Evolutionary conservation across 1,284 basidiomycete genomes (phyloP), one percentile per base, ranked within the genome.

Genomic region (Ceratorhiza oryzae-sativae): DNA sequence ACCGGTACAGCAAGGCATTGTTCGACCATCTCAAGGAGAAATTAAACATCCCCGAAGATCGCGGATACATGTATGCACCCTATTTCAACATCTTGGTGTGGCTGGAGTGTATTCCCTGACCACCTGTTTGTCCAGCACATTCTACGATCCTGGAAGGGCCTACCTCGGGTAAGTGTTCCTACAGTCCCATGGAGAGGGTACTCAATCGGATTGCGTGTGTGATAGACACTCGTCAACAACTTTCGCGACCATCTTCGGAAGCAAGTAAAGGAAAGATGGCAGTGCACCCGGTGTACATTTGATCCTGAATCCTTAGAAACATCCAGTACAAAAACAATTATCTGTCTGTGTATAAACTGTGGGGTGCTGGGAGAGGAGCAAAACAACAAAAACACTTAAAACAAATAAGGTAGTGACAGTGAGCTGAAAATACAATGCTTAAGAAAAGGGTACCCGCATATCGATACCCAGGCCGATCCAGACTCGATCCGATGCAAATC

Each of bases 91-190:
- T 9, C 27, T 30, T 34, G 42, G 10, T 13, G 36, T 74, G 20
- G 39, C 48, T 65, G 20, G 49, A 12, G 27, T 32, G 3, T 32
- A 25, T 18, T 32, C 51, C 51, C 51, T 51, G 23, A 30, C 48
- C 49, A 60, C 27, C 15, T 45, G 71, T 25, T 36, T 48, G 20
- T 60, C 20, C 63, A 87, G 87, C 76, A 79, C 80, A 1, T 90
- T 87, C 80, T 76, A 81, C 71, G 88, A 90, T 75, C 87, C 88
- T 20, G 89, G 88, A 18, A 80, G 82, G 25, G 83, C 78, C 32
- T 81, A 84, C 77, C 71, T 88, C 42, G 88, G 86, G 89, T 90
- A 77, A 72, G 84, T 78, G 1, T 36, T 25, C 48, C 56, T 62
- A 49, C 27, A 49, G 30, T 62, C 42, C 48, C 41, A n/a, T 62